Evolutionary conservation across 768 basidiomycete genomes (phyloP).

Genomic region (Heimioporus sp.): DNA sequence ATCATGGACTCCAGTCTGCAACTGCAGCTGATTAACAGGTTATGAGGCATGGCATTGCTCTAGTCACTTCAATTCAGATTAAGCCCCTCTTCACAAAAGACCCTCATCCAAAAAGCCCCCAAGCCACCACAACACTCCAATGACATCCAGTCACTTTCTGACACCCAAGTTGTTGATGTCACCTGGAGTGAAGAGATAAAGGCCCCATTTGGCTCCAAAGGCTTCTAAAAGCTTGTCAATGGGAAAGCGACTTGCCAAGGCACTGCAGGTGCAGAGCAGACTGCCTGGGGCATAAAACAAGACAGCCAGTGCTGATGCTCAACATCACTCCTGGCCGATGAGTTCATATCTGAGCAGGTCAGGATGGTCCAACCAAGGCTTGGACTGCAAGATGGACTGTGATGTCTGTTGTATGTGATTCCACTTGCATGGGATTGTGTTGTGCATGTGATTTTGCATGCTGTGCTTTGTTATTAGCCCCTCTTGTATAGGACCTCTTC

Average conservation of each 20-base stretch:
- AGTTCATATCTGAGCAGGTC: neutral
- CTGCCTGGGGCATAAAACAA: neutral
- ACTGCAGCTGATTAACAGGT: neutral
- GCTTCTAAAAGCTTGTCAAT: neutral
- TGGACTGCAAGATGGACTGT: too few species aligned
- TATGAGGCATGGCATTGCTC: neutral
- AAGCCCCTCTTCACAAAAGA: neutral
- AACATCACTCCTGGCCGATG: neutral
- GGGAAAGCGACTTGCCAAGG: neutral
- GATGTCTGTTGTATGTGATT: too few species aligned
- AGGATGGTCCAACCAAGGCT: neutral
- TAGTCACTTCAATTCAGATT: neutral
- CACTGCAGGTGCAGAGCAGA: neutral
- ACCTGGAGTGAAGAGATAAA: slow-evolving; percentile 6
- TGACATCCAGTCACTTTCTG: neutral
- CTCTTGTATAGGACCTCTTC: too few species aligned
- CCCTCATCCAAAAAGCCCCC: neutral
- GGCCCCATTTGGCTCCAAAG: neutral
- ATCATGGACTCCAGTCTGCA: too few species aligned
- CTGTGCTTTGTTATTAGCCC: too few species aligned
- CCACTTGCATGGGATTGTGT: too few species aligned
- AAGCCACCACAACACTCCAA: neutral
- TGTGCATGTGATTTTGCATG: too few species aligned
- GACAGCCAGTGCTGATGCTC: slow-evolving; percentile 1
- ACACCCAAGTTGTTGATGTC: neutral